A percentile compares a stretch with the other conserved stretches of the same genome.
phyloP scores from a whole-genome alignment of 2,329 filamentous ascomycete species.

The Colletotrichum sp. region DNA sequence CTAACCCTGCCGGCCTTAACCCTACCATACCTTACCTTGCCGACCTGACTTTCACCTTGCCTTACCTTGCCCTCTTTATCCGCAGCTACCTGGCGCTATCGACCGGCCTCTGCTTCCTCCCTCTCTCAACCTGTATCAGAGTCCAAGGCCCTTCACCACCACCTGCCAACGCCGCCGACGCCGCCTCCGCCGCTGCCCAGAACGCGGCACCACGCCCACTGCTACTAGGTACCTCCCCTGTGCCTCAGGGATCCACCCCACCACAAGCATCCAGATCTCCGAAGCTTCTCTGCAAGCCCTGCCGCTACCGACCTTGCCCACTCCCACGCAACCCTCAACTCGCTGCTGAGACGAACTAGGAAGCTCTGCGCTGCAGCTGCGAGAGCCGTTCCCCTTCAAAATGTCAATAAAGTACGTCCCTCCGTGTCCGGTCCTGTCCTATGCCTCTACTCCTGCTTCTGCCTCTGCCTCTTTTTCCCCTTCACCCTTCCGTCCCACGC shows the following conservation, averaged over 20 bases:
- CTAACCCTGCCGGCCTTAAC: background rate
- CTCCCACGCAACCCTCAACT: slow-evolving; percentile 23
- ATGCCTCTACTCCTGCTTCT: background rate
- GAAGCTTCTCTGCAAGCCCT: slow-evolving; percentile 24
- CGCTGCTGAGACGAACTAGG: slow-evolving; percentile 23
- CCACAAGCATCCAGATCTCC: slow-evolving; percentile 24
- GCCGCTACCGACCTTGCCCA: slow-evolving; percentile 22
- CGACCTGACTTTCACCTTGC: background rate
- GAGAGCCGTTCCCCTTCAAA: slow-evolving; percentile 21
- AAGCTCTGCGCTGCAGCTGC: slow-evolving; percentile 21
- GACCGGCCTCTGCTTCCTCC: background rate
- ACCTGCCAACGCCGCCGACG: slow-evolving; percentile 5
- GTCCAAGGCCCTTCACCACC: slow-evolving; percentile 5
- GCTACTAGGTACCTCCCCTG: slow-evolving; percentile 20
- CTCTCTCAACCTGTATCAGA: slow-evolving; percentile 16
- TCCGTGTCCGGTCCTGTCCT: slow-evolving; percentile 9
- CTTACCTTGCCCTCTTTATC: slow-evolving; percentile 2
- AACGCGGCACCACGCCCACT: slow-evolving; percentile 13
- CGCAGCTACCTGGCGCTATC: slow-evolving; percentile 13
- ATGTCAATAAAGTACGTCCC: slow-evolving; percentile 62
- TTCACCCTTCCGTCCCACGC: slow-evolving; percentile 2
- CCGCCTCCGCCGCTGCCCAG: slow-evolving; percentile 18
- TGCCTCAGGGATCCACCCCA: slow-evolving; percentile 23
- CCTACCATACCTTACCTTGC: background rate
- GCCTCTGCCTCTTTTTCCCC: background rate